Evolutionary conservation across 2,329 filamentous ascomycete species (phyloP).

Genomic region (Bipolaris gigantea): DNA sequence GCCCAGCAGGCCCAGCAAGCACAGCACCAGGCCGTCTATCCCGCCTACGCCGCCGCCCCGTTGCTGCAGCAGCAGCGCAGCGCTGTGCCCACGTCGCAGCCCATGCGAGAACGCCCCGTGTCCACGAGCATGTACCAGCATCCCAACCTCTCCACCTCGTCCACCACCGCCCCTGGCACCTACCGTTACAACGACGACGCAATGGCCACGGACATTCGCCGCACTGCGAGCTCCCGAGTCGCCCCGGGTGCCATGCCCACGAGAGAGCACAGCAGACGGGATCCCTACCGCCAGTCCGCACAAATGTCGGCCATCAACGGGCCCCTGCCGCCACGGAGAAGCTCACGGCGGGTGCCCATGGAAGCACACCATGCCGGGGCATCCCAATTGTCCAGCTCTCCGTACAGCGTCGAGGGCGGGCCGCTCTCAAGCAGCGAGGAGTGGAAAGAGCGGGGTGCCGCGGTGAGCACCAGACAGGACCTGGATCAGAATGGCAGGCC

Average conservation of each 20-base stretch:
- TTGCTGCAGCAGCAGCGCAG: constrained; percentile 34
- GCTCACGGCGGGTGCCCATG: constrained; percentile 70
- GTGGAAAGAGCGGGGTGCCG: constrained; percentile 95
- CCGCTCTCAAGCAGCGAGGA: constrained; percentile 75
- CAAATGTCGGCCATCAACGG: constrained; percentile 61
- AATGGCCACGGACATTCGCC: constrained; percentile 42
- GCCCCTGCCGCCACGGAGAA: constrained; percentile 72
- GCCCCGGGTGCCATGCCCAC: constrained; percentile 63
- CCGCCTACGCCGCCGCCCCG: constrained; percentile 32
- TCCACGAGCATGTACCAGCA: constrained; percentile 55
- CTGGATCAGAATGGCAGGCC: constrained; percentile 82
- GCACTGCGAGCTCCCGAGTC: constrained; percentile 66
- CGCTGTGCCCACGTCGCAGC: constrained; percentile 31
- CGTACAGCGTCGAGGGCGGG: constrained; percentile 61
- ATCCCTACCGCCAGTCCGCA: constrained; percentile 64
- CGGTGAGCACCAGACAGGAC: constrained; percentile 78
- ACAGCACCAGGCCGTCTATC: constrained; percentile 43
- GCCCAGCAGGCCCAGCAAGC: constrained; percentile 48
- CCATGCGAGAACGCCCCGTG: constrained; percentile 44
- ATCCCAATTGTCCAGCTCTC: constrained; percentile 35
- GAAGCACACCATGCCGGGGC: constrained; percentile 39
- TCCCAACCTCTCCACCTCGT: constrained; percentile 52
- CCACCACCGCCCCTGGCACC: constrained; percentile 45
- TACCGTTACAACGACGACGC: constrained; percentile 54
- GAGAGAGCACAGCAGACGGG: constrained; percentile 69